Base-by-base conservation (phyloP, 2,329 filamentous ascomycete genomes). In the Pochonia chlamydosporia region DNA sequence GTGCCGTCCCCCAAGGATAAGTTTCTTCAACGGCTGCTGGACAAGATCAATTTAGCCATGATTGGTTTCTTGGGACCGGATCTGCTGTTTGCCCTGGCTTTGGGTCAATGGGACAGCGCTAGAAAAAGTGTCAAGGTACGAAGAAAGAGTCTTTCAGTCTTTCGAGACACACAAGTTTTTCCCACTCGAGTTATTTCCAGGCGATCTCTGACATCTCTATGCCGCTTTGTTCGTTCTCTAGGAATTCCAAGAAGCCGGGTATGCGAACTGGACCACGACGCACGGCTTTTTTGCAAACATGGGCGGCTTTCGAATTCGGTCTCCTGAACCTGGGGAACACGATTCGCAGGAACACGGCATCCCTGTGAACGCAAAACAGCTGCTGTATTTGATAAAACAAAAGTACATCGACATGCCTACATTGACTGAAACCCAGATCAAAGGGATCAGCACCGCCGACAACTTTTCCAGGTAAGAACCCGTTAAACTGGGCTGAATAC, bases 201-300 rank as follows among this genome's bases (percentile, higher is more conserved):
- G 14, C 26, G 13, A 28, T 28, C 26, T 28, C 26, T 28, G 13
- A 28, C 26, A n/a, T 28, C 13, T 28, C 26, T 13, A 7, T 28
- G 26, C 7, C 13, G 26, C 13, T 13, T 28, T 28, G 2, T 13
- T 28, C 26, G n/a, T n/a, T n/a, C n/a, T n/a, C 26, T 28, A 28
- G 26, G 26, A 28, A 13, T 28, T 28, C 26, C 7, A 28, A 28
- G 13, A 13, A 28, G 13, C 13, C 13, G 26, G 13, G 13, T 7
- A 28, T 13, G 13, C 7, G 26, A 39, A 59, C 3, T 74, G 70
- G 69, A 69, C 63, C 0, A 54, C 68, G 40, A 61, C 46, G 9
- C 63, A 72, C 44, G 67, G 61, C 1, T 72, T 72, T 50, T 69
- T 63, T 46, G 67, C 61, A 3, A 64, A 71, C 42, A 69, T 67